phyloP scores from a whole-genome alignment of 83 land plant genomes.

The Diphasiastrum complanatum region DNA sequence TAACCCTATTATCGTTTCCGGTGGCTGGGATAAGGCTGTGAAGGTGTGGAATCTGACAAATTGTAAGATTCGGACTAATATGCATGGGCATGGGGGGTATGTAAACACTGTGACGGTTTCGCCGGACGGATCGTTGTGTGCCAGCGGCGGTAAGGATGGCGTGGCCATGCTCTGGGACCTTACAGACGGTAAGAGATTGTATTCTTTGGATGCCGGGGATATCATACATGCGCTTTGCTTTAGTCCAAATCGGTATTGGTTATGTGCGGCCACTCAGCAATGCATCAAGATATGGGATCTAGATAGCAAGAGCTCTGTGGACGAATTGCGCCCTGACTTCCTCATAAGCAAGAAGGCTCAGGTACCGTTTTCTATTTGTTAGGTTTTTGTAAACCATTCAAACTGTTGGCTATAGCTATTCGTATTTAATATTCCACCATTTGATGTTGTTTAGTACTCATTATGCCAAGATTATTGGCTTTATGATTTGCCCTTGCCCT shows the following conservation, averaged over 20 bases:
- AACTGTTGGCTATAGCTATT: too few relatives aligned
- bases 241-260: not conserved
- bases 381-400: too few relatives aligned
- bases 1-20: not conserved
- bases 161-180: not conserved
- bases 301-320: not conserved
- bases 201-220: not conserved
- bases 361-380: too few relatives aligned
- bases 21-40: not conserved
- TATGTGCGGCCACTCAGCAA: not conserved
- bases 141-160: not conserved
- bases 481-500: too few relatives aligned
- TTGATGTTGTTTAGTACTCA: too few relatives aligned
- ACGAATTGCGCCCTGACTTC: not conserved
- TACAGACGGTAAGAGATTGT: not conserved
- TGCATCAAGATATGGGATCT: not conserved
- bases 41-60: not conserved
- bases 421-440: too few relatives aligned
- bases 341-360: too few relatives aligned
- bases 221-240: not conserved
- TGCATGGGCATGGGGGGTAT: not conserved
- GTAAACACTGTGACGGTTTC: not conserved
- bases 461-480: too few relatives aligned
- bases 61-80: not conserved
- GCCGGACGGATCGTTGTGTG: not conserved